Evolutionary conservation across 805 yeast genomes (phyloP), one percentile per base, ranked within the genome.

Genomic region (Nakazawaea sp.): DNA sequence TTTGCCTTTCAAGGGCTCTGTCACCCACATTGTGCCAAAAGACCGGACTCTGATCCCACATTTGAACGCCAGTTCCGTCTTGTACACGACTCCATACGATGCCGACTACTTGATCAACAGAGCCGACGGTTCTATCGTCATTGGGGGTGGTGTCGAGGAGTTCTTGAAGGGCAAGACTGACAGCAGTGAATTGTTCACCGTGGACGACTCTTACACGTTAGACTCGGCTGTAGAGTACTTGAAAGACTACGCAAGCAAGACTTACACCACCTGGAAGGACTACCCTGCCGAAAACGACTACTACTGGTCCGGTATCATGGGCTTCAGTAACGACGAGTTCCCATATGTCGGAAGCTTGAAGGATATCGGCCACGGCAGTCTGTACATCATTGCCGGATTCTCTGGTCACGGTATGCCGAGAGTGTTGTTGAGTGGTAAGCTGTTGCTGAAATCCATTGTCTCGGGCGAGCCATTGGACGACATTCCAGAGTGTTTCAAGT

Each of bases 101-200:
- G 44, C 49, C 35, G 53, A 51, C 25, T 61, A 59, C 36, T 41
- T 62, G 35, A 61, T 61, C 43, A 58, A 57, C 45, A 50, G 67
- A 46, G 50, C 58, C 1, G 70, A 64, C 46, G 68, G 68, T 2
- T 45, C 59, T 0, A 45, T 62, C 15, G 49, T 63, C 27, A 62
- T 55, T 36, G 68, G 68, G 38, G 59, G 59, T 5, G 55, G 46
- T 2, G 44, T 25, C 6, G 28, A 25, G 3, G 21, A 31, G 13
- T 33, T 25, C 20, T 25, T 33, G 12, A 15, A 33, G 19, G 36
- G 36, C 10, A 29, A 30, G n/a, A 8, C 17, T 13, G 37, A 38
- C 27, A 13, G 10, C 12, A 32, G 21, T 4, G 16, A 24, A 21
- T 21, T 30, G 4, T 32, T 42, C 31, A 33, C 31, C 19, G 38